Base-by-base conservation (phyloP, 148 eudicot species). In the Persicaria tinctoria region DNA sequence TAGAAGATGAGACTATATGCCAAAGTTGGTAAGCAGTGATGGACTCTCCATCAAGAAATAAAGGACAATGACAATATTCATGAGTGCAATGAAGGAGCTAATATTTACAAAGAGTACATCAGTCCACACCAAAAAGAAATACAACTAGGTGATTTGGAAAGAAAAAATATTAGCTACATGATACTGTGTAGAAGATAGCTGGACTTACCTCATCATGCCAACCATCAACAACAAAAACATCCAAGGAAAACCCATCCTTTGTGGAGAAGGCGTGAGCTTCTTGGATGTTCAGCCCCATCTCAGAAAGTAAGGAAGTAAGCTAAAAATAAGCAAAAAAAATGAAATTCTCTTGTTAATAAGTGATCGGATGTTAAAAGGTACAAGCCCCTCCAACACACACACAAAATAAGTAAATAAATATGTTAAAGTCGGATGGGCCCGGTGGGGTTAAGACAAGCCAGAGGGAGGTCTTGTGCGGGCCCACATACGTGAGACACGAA, bases 201-300 rank as follows among this genome's bases (percentile, higher is more conserved):
- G n/a, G 8, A 66, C 47, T 66, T 89, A 89, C 98, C 98, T 89
- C 84, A 60, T 76, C 76, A 23, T 81, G 83, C 92, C 91, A 88
- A 72, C 92, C 87, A 80, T 91, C 90, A 81, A 91, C 94, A 57
- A 91, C 92, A 82, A 93, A 93, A 46, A 91, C 93, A 89, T 93
- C 98, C 79, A 93, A 82, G 46, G 98, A 93, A 82, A 84, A 93
- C 56, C 98, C 98, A 75, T 93, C 98, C 48, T 64, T 77, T 16
- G 98, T 91, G 72, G 97, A 93, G 80, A 91, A 91, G 50, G 98
- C 98, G 83, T 93, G 98, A 81, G 94, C 98, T 85, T 93, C 98
- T 86, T 89, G 90, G 74, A 93, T 93, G 81, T 93, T 89, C 82
- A 93, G 79, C 68, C 89, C 93, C 76, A 91, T 79, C 70, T 93